Base-by-base conservation (phyloP, 2,329 filamentous ascomycete species). In the Scytalidium sp. region DNA sequence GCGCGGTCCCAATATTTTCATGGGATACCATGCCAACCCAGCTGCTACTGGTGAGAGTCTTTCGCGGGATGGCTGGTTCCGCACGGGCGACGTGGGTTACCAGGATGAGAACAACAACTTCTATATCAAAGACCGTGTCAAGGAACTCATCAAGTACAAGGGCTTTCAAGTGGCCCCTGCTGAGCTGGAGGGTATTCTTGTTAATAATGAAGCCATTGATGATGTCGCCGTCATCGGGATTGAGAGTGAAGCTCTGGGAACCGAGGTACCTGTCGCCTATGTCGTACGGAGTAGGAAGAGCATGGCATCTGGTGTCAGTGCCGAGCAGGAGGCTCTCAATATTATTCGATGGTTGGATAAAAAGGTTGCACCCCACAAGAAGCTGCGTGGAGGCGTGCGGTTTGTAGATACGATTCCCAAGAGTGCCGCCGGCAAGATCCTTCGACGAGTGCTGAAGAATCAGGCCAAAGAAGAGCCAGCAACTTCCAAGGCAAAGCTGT, bases 71-170 rank as follows among this genome's bases (percentile, higher is more conserved):
- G 89, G 89, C 1, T 96, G 83, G 74, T 95, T 94, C 75, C 90
- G 84, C 67, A 95, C 90, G 0, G 91, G 90, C 2, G 90, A 96
- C 60, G 83, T 95, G 39, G 87, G 88, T 7, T 84, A 87, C 56
- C 80, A 87, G 58, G 88, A 94, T 63, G 72, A 78, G 45, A 76
- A 87, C 48, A 87, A 87, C 41, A 88, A 94, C 61, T 87, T 93
- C 61, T 95, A 84, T 73, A 91, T 95, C 64, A 94, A 90, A 1
- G 91, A 96, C 63, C 85, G 90, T 11, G 75, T 89, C 41, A 89
- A 88, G 71, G 79, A 81, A 64, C 57, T 82, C 52, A 81, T 82
- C 60, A 76, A 76, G 59, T 76, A 75, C 55, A 76, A 87, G 67
- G 83, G 17, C 76, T 83, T 67, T 19, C 43, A 45, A 22, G 69